Evolutionary conservation across 306 rosid genomes (phyloP).

Genomic region (Vigna angularis): DNA sequence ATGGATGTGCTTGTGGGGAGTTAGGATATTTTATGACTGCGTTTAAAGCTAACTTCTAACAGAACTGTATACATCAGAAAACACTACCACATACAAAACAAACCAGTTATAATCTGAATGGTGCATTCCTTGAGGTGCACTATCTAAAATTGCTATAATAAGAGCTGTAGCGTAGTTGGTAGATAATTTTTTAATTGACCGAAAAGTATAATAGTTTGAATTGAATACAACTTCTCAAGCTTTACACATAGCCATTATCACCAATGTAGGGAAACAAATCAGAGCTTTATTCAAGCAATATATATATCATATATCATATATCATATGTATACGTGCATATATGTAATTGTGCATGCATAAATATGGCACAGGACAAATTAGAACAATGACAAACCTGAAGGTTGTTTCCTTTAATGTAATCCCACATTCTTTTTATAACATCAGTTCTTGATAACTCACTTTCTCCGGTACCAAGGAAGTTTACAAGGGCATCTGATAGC

Average conservation of each 20-base stretch:
- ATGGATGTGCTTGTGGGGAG: not conserved
- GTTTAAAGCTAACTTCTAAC: slow-evolving; percentile 13
- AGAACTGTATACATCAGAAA: not conserved
- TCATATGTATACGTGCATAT: not conserved
- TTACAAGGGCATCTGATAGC: slow-evolving; percentile 73
- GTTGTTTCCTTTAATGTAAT: slow-evolving; percentile 73
- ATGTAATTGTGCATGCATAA: not conserved
- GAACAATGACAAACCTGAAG: slow-evolving; percentile 70
- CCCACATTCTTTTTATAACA: slow-evolving; percentile 79
- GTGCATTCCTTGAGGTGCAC: not conserved
- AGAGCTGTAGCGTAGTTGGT: slow-evolving; percentile 5
- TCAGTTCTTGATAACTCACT: slow-evolving; percentile 66
- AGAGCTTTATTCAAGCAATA: slow-evolving; percentile 30
- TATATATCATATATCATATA: not conserved
- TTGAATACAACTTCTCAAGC: slow-evolving; percentile 5
- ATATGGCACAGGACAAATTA: slow-evolving; percentile 3
- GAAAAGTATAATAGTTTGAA: slow-evolving; percentile 11
- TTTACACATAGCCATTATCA: slow-evolving; percentile 19
- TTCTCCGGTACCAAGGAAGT: slow-evolving; percentile 81
- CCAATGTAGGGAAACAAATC: not conserved
- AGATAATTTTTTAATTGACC: slow-evolving; percentile 11
- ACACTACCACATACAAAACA: not conserved
- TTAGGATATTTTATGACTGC: not conserved
- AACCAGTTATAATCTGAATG: not conserved
- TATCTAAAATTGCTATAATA: slow-evolving; percentile 13